Base-by-base conservation (phyloP, 768 basidiomycete genomes). In the Filobasidium floriforme region DNA sequence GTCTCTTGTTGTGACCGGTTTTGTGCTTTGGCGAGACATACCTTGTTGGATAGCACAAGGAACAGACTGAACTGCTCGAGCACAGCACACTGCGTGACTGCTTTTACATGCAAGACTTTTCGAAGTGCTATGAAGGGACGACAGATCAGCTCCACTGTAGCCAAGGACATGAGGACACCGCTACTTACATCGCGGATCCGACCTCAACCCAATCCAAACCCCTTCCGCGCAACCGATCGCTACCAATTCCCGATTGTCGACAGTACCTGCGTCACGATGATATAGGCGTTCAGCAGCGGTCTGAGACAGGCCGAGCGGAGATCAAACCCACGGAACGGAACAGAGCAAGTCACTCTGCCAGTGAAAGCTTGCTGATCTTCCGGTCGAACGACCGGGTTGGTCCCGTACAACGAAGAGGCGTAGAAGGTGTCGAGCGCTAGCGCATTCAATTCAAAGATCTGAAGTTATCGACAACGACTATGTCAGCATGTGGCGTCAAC, bases 11-110 rank as follows among this genome's bases (percentile, higher is more conserved):
- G 18, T 28, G 7, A 12, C 15, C 26, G 19, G 24, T 24, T 11
- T 12, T n/a, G 18, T 2, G 40, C 55, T 29, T 14, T 18, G 22
- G 26, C 22, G 28, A 7, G 29, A 62, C 69, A 61, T 59, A 86
- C 89, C 83, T 92, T 93, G 79, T 96, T 92, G 9, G 92, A 90
- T 12, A 97, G 81, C 5, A 98, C 94, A 29, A 98, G 83, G 83
- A 99, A 92, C 70, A 97, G 92, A 18, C 92, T 90, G 77, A 96
- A 97, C 69, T 94, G 90, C 75, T 96, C 92, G 7, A 98, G 81
- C 84, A 97, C 93, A 0, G 92, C 92, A 75, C 90, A 91, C 74
- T 96, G 92, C 0, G 91, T 92, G 40, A 98, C 92, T 81, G 87
- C 86, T 79, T 92, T 91, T 54, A 98, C 81, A 75, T 96, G 93